These are phyloP conservation scores for Cystobasidiaceae sp. DNA, from an alignment of 1,284 basidiomycete species.

Conservation along the genomic window DNA sequence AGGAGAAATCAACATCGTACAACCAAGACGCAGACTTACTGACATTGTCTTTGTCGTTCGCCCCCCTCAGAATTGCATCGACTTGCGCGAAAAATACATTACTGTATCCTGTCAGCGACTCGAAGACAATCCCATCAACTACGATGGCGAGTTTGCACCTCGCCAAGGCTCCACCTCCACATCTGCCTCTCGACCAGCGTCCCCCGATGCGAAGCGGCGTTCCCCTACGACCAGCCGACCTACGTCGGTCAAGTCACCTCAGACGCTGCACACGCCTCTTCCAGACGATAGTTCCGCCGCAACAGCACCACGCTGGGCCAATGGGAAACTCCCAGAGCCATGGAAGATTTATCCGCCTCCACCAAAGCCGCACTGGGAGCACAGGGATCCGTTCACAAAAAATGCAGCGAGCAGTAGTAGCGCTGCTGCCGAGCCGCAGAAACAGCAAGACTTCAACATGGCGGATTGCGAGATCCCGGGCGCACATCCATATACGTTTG, in stretches of 20 bases:
- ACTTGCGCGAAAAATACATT: constrained; percentile 87
- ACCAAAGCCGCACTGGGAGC: constrained; percentile 79
- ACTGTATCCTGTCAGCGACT: constrained; percentile 66
- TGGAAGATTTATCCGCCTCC: constrained; percentile 89
- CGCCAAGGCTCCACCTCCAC: constrained; percentile 53
- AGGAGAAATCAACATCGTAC: constrained; percentile 48
- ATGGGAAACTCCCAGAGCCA: constrained; percentile 45
- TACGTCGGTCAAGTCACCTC: constrained; percentile 13
- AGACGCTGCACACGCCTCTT: not conserved
- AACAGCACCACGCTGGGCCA: not conserved
- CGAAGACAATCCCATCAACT: constrained; percentile 84
- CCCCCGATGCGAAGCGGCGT: constrained; percentile 6
- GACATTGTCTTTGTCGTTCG: not conserved
- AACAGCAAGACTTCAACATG: constrained; percentile 57
- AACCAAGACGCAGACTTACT: too few relatives aligned
- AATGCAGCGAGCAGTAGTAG: too few relatives aligned
- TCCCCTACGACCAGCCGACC: constrained; percentile 9
- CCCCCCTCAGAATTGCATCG: constrained; percentile 24
- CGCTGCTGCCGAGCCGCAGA: not conserved
- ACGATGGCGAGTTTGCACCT: constrained; percentile 66
- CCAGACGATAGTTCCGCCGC: not conserved
- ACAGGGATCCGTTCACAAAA: constrained; percentile 34
- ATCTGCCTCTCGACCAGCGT: constrained; percentile 17
- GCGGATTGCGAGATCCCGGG: constrained; percentile 66
- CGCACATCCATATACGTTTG: constrained; percentile 55